Base-by-base conservation (phyloP, 129 eudicot species). In the Kitagawia praeruptora region DNA sequence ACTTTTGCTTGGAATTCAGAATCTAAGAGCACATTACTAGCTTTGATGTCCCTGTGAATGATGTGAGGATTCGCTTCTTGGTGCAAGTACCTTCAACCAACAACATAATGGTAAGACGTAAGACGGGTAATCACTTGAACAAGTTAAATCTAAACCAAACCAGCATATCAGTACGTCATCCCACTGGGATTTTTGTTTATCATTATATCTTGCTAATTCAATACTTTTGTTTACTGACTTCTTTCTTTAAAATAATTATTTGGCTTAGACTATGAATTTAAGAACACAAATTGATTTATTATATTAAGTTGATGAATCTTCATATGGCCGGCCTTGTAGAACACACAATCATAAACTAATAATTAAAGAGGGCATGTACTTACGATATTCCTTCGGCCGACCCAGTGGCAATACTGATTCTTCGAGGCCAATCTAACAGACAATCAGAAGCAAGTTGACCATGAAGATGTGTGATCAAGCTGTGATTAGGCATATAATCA, bases 401-500 rank as follows among this genome's bases (percentile, higher is more conserved):
- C 25, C 97, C 97, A 63, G 85, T 84, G 79, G 91, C 95, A 8
- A 92, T 78, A 47, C 74, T 85, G 81, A 89, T 88, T 75, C 97
- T 80, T 77, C 94, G 83, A 13, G 90, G 82, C 97, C 97, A 92
- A 81, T 92, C 92, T 38, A 92, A 77, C n/a, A 84, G 81, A 77
- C 92, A 86, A 56, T 88, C 88, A 8, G 91, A 77, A 21, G 97
- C 88, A 28, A 92, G 92, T 83, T 89, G 83, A 46, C 97, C 97
- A 78, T 92, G 97, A 25, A 92, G 89, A 82, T 92, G 97, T 48
- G 91, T 89, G 71, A 85, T 83, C 82, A 92, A 87, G 87, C 97
- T 92, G 78, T 88, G 94, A 74, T 92, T 92, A 69, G 95, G 95
- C 97, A 92, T 92, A 63, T 88, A 92, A 83, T 92, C 97, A 77